These are phyloP conservation scores for Physcomitrellopsis africana DNA, from an alignment of 225 moss, liverwort and hornwort species.

Conservation along the genomic window DNA sequence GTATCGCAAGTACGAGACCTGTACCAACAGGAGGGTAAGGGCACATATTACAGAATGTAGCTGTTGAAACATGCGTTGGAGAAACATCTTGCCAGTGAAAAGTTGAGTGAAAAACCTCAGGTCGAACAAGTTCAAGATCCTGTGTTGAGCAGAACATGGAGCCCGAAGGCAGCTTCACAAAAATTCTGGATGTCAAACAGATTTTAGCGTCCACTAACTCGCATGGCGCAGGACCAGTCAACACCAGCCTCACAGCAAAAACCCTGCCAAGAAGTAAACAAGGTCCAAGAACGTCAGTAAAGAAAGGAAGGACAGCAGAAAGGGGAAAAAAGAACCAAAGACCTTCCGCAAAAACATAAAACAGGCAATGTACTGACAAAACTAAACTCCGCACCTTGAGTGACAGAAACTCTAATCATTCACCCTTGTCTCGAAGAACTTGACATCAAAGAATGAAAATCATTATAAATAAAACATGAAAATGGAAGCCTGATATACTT, in stretches of 20 bases:
- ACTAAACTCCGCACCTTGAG: too few relatives aligned
- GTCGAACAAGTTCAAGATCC: conserved; percentile 68
- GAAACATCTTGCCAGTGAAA: too few relatives aligned
- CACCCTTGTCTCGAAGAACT: too few relatives aligned
- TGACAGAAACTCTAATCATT: too few relatives aligned
- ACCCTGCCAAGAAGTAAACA: conserved; percentile 38
- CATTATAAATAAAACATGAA: background rate
- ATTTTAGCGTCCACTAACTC: conserved; percentile 80
- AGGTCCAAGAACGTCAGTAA: too few relatives aligned
- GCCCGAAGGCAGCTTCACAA: conserved; percentile 71
- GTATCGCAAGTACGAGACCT: conserved; percentile 67
- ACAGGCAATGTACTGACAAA: background rate
- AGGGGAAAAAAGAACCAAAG: too few relatives aligned
- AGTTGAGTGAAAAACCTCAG: conserved; percentile 42
- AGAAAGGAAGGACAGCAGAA: background rate
- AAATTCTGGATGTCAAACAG: conserved; percentile 70
- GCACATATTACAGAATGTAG: too few relatives aligned
- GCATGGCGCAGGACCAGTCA: conserved; percentile 72
- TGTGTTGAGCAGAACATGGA: conserved; percentile 82
- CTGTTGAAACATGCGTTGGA: too few relatives aligned
- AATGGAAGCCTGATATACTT: background rate
- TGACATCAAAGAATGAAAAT: background rate
- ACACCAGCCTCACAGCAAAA: conserved; percentile 69
- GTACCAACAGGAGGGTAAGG: too few relatives aligned
- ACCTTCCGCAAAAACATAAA: background rate